Evolutionary conservation across 768 basidiomycete genomes (phyloP), one percentile per base, ranked within the genome.

Genomic region (Trametopsis cervina): DNA sequence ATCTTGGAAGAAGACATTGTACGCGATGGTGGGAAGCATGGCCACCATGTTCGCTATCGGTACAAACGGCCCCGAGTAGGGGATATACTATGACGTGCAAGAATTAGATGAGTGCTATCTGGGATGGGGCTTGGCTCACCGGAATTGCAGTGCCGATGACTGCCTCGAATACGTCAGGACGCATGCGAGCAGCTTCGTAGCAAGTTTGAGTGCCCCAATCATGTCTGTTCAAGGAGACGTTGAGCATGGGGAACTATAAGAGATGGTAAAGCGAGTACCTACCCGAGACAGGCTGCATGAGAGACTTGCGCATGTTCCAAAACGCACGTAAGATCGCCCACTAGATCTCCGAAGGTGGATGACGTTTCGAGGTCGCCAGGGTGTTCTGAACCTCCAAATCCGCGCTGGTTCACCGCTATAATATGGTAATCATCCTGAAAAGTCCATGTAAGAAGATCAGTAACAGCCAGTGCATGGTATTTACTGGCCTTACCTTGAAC

Each of bases 151-250:
- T 66, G 7, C 80, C 83, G 12, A 83, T 62, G 13, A 86, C 75
- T 2, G 68, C 82, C 0, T 62, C 65, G 57, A 86, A 76, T 2
- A 80, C 60, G 54, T 87, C 85, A 0, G 85, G 86, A 15, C 83
- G 68, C 66, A 74, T 70, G 13, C 85, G 74, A 1, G 80, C 83
- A 10, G 81, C 78, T 60, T 87, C 82, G 55, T 80, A 83, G 52
- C 85, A 86, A 2, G 78, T 50, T 44, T 75, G 70, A 1, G 82
- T 68, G 33, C 86, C 86, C 86, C 86, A 89, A 52, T 89, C 86
- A 56, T 89, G 86, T 11, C 84, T 85, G 26, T 13, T 40, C 2
- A 29, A 21, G 7, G 15, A 12, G n/a, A n/a, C n/a, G n/a, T 17
- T 43, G 44, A 43, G 23, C 7, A 27, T 22, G 15, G 6, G n/a